Evolutionary conservation across 805 yeast species (phyloP).

Genomic region (Suhomyces sp.): DNA sequence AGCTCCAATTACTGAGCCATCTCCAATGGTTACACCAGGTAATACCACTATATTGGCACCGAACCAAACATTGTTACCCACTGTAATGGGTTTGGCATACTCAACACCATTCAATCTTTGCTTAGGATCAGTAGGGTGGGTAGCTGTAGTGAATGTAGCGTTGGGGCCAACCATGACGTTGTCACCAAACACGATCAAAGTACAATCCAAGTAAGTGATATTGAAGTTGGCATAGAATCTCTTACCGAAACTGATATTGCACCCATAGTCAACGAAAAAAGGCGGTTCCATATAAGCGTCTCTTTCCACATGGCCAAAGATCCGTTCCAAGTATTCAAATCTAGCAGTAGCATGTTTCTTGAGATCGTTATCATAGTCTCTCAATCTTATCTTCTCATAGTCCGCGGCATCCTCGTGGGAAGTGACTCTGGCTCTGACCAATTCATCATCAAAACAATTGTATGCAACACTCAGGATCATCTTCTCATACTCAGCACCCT

Average conservation of each 20-base stretch:
- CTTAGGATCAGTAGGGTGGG: slow-evolving; percentile 58
- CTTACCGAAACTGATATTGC: slow-evolving; percentile 57
- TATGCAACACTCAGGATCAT: slow-evolving; percentile 57
- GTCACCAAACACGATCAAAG: slow-evolving; percentile 60
- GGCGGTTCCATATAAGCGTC: slow-evolving; percentile 55
- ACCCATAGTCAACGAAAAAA: slow-evolving; percentile 64
- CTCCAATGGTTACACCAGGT: slow-evolving; percentile 69
- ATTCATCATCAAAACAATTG: slow-evolving; percentile 30
- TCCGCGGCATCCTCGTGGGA: slow-evolving; percentile 38
- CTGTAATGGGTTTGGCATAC: slow-evolving; percentile 53
- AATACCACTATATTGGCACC: slow-evolving; percentile 55
- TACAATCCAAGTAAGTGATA: slow-evolving; percentile 54
- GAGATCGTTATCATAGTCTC: slow-evolving; percentile 28
- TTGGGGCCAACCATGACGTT: slow-evolving; percentile 63
- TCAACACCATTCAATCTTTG: slow-evolving; percentile 47
- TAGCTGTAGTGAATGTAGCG: slow-evolving; percentile 57
- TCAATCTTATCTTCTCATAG: slow-evolving; percentile 31
- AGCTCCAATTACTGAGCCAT: slow-evolving; percentile 62
- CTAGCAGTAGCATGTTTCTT: slow-evolving; percentile 37
- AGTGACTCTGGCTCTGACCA: slow-evolving; percentile 26
- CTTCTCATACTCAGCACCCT: slow-evolving; percentile 47
- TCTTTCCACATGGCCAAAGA: slow-evolving; percentile 51
- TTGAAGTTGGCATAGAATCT: slow-evolving; percentile 62
- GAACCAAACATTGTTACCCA: slow-evolving; percentile 70
- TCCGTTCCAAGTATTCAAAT: slow-evolving; percentile 27